phyloP scores from a whole-genome alignment of 164 flowering plant genomes.

The Vitis labrusca region DNA sequence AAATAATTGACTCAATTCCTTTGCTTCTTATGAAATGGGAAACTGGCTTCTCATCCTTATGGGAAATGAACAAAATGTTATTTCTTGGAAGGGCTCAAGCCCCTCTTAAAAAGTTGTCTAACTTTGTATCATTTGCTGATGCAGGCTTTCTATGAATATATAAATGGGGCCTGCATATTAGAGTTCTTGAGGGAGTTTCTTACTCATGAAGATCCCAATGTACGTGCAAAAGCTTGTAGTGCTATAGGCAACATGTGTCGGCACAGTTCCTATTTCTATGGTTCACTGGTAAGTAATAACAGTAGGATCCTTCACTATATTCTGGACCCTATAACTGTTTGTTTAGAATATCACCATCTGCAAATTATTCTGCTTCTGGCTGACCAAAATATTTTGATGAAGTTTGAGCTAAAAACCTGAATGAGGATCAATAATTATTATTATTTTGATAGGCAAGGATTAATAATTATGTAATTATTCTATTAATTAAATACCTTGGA shows the following conservation, averaged over 20 bases:
- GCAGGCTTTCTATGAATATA: constrained; percentile 83
- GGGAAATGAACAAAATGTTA: too few relatives aligned
- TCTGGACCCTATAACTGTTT: neutral
- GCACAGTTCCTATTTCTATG: constrained; percentile 78
- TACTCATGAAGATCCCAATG: constrained; percentile 73
- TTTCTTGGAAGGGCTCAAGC: neutral
- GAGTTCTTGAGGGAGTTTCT: constrained; percentile 61
- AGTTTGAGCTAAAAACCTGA: neutral
- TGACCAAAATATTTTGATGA: neutral
- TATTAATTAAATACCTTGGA: neutral
- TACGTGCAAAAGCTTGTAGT: constrained; percentile 94
- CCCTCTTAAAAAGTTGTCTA: neutral
- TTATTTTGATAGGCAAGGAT: too few relatives aligned
- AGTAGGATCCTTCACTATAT: neutral
- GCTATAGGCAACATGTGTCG: constrained; percentile 99
- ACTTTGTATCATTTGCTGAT: constrained; percentile 9
- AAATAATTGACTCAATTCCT: too few relatives aligned
- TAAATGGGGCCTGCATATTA: constrained; percentile 64
- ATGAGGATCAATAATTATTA: too few relatives aligned
- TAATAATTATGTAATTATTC: too few relatives aligned
- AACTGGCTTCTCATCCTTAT: too few relatives aligned
- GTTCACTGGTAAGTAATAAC: constrained; percentile 51
- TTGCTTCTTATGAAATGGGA: too few relatives aligned
- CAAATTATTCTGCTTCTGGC: neutral
- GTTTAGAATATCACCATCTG: neutral